A percentile compares a stretch with the other conserved stretches of the same genome.
phyloP scores from a whole-genome alignment of 2,329 filamentous ascomycete species.

The Colletotrichum melonis region DNA sequence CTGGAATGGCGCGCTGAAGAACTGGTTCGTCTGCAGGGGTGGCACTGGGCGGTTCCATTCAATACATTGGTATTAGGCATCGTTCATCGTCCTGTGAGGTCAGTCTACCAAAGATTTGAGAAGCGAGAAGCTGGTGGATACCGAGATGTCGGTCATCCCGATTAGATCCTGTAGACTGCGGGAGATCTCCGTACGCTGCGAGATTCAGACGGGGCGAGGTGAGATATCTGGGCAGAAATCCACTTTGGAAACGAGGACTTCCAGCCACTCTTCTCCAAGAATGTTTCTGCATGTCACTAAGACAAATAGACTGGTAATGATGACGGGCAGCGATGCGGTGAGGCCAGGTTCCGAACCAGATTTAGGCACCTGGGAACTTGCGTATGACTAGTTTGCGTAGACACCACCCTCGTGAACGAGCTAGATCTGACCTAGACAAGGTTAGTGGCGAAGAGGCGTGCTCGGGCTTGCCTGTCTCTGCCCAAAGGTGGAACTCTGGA shows the following conservation, averaged over 20 bases:
- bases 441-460: slow-evolving; percentile 8
- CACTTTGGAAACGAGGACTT: background rate
- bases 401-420: slow-evolving; percentile 9
- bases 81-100: background rate
- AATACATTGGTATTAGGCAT: background rate
- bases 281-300: background rate
- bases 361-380: slow-evolving; percentile 14
- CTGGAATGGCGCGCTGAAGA: background rate
- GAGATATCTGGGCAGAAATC: background rate
- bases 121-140: slow-evolving; percentile 6
- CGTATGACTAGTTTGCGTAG: slow-evolving; percentile 4
- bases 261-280: background rate
- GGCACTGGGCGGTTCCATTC: background rate
- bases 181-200: slow-evolving; percentile 30
- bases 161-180: slow-evolving; percentile 28
- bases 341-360: slow-evolving; percentile 21
- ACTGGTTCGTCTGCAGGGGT: background rate
- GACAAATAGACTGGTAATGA: background rate
- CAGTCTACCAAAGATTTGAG: background rate
- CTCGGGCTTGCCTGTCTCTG: background rate
- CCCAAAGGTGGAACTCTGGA: slow-evolving; percentile 1
- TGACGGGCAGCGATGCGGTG: background rate
- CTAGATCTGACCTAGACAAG: slow-evolving; percentile 10
- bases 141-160: slow-evolving; percentile 16
- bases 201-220: background rate